A percentile compares a stretch with the other conserved stretches of the same genome.
Conservation (phyloP, 2,329 filamentous ascomycete species). For the Beauveria rudraprayagi region DNA sequence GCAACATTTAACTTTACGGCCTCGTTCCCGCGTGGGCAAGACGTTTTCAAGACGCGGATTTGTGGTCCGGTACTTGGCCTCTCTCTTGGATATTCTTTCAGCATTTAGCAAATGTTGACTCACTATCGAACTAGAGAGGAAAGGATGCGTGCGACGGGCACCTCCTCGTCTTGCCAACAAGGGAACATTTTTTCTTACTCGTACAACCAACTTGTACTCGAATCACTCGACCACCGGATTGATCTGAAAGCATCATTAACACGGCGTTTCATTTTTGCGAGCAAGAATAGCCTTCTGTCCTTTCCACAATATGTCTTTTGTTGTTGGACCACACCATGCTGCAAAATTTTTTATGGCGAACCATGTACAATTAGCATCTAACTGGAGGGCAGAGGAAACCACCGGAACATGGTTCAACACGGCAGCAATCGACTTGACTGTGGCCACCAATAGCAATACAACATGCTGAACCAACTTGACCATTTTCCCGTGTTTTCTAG, state of each 20-base stretch:
- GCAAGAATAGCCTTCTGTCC: no score
- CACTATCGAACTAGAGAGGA: background rate
- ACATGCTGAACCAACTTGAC: background rate
- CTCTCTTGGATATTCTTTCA: background rate
- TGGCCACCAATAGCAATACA: background rate
- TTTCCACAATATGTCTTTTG: background rate
- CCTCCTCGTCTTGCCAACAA: background rate
- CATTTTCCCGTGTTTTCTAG: background rate
- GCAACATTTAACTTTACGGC: background rate
- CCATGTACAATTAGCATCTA: background rate
- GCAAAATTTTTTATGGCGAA: background rate
- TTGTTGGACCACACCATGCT: background rate
- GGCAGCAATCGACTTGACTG: background rate
- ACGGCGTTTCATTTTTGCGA: background rate
- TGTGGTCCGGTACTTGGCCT: background rate
- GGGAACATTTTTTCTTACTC: background rate
- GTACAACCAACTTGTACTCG: background rate
- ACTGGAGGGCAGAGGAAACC: background rate
- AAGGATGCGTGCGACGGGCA: background rate
- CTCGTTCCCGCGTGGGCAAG: background rate
- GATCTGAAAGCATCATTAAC: background rate
- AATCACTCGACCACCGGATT: background rate
- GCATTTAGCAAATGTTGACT: no score
- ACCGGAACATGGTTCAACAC: background rate
- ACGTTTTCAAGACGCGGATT: background rate